Percentiles rank a stretch among this genome's conserved stretches.
Evolutionary conservation across 768 basidiomycete genomes (phyloP).

Genomic region (Crucibulum laeve): DNA sequence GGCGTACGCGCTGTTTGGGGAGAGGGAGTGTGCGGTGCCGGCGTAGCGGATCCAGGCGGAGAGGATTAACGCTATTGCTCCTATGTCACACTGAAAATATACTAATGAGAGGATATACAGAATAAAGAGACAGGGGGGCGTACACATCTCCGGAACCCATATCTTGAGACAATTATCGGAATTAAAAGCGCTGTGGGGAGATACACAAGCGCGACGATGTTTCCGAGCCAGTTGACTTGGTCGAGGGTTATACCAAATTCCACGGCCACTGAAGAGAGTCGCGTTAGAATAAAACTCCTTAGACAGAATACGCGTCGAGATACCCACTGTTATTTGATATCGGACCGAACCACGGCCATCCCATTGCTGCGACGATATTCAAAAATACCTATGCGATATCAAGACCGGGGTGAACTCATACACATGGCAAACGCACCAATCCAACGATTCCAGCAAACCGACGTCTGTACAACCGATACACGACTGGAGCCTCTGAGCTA

Average conservation of each 20-base stretch:
- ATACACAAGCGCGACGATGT: constrained; percentile 57
- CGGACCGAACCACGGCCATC: constrained; percentile 82
- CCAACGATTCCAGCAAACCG: constrained; percentile 65
- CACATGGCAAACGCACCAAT: constrained; percentile 37
- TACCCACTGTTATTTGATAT: constrained; percentile 63
- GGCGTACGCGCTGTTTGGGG: constrained; percentile 49
- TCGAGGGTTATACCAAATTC: constrained; percentile 68
- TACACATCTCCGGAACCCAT: constrained; percentile 62
- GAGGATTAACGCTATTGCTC: constrained; percentile 45
- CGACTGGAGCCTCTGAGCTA: too few relatives aligned
- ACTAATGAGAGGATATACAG: neutral
- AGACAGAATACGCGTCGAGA: too few relatives aligned
- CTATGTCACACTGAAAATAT: constrained; percentile 55
- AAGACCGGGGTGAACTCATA: neutral
- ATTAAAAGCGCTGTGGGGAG: constrained; percentile 58
- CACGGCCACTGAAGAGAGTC: constrained; percentile 38
- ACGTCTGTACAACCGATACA: constrained; percentile 64
- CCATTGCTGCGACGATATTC: constrained; percentile 60
- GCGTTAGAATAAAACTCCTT: neutral
- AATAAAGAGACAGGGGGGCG: constrained; percentile 18
- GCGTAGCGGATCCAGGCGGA: constrained; percentile 78
- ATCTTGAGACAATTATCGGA: constrained; percentile 52
- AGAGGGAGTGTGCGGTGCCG: constrained; percentile 54
- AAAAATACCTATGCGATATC: constrained; percentile 44
- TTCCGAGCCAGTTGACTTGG: constrained; percentile 81